These are phyloP conservation scores for Colletotrichum shisoi DNA, from an alignment of 2,329 filamentous ascomycete species.

Conservation along the genomic window DNA sequence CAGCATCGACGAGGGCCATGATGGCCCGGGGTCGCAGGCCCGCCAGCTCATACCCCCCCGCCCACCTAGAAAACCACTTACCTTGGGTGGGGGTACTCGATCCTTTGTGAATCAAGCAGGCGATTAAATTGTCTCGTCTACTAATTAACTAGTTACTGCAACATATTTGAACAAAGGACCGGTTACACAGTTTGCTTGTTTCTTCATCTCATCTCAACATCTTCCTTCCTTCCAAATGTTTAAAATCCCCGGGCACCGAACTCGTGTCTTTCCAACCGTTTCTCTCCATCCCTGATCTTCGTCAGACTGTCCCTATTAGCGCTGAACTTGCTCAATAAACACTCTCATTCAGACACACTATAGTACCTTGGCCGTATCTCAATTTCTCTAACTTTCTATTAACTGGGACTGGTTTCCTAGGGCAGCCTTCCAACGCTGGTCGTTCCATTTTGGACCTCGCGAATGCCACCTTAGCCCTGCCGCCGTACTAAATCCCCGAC, in stretches of 20 bases:
- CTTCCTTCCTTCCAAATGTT: too few species aligned
- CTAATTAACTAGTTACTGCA: not conserved
- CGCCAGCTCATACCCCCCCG: too few species aligned
- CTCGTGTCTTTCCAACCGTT: not conserved
- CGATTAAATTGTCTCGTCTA: not conserved
- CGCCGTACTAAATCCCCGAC: not conserved
- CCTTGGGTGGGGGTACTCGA: not conserved
- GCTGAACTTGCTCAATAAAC: not conserved
- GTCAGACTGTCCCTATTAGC: not conserved
- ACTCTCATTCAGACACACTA: too few species aligned
- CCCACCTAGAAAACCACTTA: too few species aligned
- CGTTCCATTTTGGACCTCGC: conserved; percentile 32
- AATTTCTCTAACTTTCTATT: too few species aligned
- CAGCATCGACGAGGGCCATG: too few species aligned
- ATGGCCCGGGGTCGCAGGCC: too few species aligned
- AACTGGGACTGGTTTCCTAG: not conserved
- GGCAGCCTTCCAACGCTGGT: not conserved
- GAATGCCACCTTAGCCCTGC: conserved; percentile 21
- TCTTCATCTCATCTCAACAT: conserved; percentile 9
- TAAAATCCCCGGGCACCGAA: too few species aligned
- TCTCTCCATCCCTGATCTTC: conserved; percentile 1
- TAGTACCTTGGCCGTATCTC: too few species aligned
- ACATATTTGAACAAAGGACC: not conserved
- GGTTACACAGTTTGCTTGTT: conserved; percentile 8
- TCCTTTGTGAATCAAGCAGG: not conserved